Evolutionary conservation across 768 basidiomycete species (phyloP).

Genomic region (Tylopilus felleus): DNA sequence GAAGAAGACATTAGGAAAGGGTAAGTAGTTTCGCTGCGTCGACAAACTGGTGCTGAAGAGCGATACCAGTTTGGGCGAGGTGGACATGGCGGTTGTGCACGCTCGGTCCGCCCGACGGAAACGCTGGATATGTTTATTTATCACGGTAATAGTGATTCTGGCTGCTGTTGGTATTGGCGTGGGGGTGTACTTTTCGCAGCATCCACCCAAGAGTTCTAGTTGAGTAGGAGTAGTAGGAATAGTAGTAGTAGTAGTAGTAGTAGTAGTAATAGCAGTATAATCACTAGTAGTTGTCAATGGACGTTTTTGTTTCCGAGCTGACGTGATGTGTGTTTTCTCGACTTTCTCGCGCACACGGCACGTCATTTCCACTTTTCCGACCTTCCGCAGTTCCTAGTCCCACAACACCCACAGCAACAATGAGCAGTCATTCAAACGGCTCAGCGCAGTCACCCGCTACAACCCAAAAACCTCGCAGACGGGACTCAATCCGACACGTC

Average conservation of each 20-base stretch:
- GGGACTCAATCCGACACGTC: constrained; percentile 63
- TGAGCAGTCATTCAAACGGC: constrained; percentile 26
- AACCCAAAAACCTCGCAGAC: constrained; percentile 37
- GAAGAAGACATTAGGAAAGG: constrained; percentile 68
- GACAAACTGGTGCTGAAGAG: neutral
- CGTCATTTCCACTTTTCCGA: constrained; percentile 15
- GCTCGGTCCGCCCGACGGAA: constrained; percentile 72
- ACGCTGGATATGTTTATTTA: constrained; percentile 82
- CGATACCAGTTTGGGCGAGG: constrained; percentile 52
- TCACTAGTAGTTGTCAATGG: neutral
- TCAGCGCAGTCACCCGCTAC: constrained; percentile 30
- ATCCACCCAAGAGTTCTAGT: constrained; percentile 1
- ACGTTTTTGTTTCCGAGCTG: constrained; percentile 1
- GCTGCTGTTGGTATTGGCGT: constrained; percentile 36
- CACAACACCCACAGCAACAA: constrained; percentile 10
- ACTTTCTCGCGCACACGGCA: constrained; percentile 9
- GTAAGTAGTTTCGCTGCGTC: constrained; percentile 38
- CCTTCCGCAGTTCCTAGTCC: neutral
- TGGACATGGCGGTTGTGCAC: constrained; percentile 62
- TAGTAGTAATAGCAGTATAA: too few species aligned
- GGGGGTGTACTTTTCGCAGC: constrained; percentile 27
- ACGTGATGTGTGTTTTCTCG: constrained; percentile 18
- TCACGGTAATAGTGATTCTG: constrained; percentile 56
- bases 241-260: too few species aligned
- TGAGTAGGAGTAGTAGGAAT: neutral